phyloP scores from a whole-genome alignment of 2,329 filamentous ascomycete species.

The Trichoderma sp. region DNA sequence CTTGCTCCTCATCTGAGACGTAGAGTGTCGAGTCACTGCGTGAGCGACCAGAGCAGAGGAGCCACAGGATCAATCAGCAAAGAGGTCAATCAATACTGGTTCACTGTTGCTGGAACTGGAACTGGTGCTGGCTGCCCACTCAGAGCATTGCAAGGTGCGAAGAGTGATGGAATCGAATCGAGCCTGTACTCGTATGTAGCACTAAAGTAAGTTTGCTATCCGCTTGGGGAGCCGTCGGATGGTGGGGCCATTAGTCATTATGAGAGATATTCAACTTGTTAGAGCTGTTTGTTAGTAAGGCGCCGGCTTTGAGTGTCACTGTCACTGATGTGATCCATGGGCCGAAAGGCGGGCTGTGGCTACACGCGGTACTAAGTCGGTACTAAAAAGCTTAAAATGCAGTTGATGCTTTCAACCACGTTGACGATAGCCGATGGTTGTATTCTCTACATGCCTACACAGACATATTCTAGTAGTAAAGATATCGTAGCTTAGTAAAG shows the following conservation, averaged over 20 bases:
- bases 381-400: neutral
- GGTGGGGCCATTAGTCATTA: neutral
- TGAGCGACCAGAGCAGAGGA: neutral
- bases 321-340: neutral
- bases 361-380: neutral
- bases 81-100: neutral
- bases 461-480: no score
- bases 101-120: neutral
- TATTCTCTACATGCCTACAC: neutral
- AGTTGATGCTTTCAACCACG: neutral
- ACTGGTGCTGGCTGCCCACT: neutral
- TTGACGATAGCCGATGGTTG: neutral
- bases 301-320: neutral
- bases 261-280: neutral
- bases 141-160: neutral
- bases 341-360: neutral
- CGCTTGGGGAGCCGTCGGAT: neutral
- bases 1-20: conserved; percentile 12
- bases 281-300: neutral
- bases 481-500: no score
- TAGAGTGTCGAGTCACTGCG: neutral
- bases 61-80: neutral
- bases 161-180: neutral
- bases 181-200: neutral
- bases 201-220: neutral